Base-by-base conservation (phyloP, 208 protist species). In the Leishmania lainsoni region DNA sequence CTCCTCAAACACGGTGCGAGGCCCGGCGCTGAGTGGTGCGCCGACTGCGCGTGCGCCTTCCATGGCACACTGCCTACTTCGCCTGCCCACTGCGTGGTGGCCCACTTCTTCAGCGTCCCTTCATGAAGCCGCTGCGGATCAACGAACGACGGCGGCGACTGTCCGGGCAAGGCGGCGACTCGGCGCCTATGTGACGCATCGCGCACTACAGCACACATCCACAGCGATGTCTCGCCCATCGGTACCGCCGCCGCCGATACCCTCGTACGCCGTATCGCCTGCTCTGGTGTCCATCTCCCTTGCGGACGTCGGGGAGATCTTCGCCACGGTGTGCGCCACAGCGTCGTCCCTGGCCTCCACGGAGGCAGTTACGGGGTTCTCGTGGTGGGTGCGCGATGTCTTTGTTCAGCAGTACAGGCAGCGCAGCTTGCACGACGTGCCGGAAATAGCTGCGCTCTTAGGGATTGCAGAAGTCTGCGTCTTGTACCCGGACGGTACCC, bases 381-480 rank as follows among this genome's bases (percentile, higher is more conserved):
- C 81, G 56, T 85, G 81, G 81, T 85, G 81, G 81, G 72, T 85
- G 81, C 71, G 81, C 45, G 81, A 85, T 65, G 61, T 81, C 32
- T 35, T 85, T 22, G 20, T 65, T 3, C 61, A 81, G 12, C 81
- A 71, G 29, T 45, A 81, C 77, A 66, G 77, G 9, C 77, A 79
- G 14, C 77, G 77, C 77, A 78, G 76, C 54, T 52, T 85, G 72
- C 61, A 74, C 48, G 65, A 81, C 29, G 45, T 29, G 39, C 9
- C 2, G 5, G 79, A 83, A 9, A 35, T 87, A 66, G 54, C 72
- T 8, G 81, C 76, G 56, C 61, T 90, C 42, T 66, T 90, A 8
- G 49, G 78, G 16, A 80, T 90, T 26, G 84, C 84, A n/a, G 87
- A 87, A 76, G 78, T 81, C 45, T 86, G 79, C 68, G 61, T 88